Base-by-base conservation (phyloP, 805 yeast genomes). In the Wickerhamiella dianesei region DNA sequence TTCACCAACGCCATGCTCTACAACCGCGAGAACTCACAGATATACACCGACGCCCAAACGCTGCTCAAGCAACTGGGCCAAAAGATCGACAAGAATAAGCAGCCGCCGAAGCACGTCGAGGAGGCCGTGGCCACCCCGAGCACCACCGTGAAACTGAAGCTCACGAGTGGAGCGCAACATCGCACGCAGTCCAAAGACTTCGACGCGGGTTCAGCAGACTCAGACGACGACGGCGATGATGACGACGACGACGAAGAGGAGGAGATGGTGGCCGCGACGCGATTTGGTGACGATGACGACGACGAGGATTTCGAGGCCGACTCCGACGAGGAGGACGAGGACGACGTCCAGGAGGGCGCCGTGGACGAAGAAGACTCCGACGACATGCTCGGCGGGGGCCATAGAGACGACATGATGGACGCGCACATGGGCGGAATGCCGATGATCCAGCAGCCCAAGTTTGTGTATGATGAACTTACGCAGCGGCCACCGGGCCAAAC, bases 1-100 rank as follows among this genome's bases (percentile, higher is more conserved):
- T 87, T 88, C 65, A 59, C 69, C 41, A 92, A 92, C 63, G 95
- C 96, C 1, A 77, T 77, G 58, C 61, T 72, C 1, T 89, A 79
- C 64, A 89, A 88, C 62, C 82, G 78, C 50, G 82, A 82, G 45
- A 76, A 74, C 1, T 76, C 92, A 45, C 70, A 76, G 45, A 79
- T 88, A 37, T 77, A 78, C 58, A 75, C 75, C 50, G 94, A 86
- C 64, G 80, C 96, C 0, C 64, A 61, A 36, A 72, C 73, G 40
- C 69, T 92, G 45, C 70, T 75, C 50, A 70, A 69, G 25, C 70
- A 70, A 50, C 77, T 81, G 53, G 51, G 56, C 42, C 40, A 52
- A 16, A 56, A 56, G 40, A 40, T 63, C 37, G 51, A 50, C 12
- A 56, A 56, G 40, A 44, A 52, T 49, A 47, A 44, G 45, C 53